Evolutionary conservation across 768 basidiomycete genomes (phyloP).

Genomic region (Multifurca ochricompacta): DNA sequence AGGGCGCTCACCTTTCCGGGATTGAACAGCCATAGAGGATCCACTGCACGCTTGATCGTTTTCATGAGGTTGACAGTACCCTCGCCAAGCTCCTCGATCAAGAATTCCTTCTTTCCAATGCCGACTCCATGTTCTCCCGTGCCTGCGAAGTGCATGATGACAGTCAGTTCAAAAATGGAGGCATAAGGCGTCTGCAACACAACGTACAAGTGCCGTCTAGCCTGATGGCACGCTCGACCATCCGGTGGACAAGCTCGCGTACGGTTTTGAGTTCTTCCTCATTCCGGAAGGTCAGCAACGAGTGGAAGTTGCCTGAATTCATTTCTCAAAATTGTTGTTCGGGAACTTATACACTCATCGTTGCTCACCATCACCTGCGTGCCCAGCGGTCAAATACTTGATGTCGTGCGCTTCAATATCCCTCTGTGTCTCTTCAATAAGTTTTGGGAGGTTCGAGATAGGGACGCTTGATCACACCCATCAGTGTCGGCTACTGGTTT

Average conservation of each 20-base stretch:
- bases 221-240: slow-evolving; percentile 62
- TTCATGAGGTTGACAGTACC: slow-evolving; percentile 82
- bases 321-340: neutral
- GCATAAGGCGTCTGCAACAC: neutral
- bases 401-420: slow-evolving; percentile 38
- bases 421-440: slow-evolving; percentile 36
- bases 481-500: neutral
- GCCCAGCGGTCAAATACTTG: slow-evolving; percentile 37
- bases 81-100: slow-evolving; percentile 73
- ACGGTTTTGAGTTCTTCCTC: slow-evolving; percentile 51
- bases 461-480: slow-evolving; percentile 25
- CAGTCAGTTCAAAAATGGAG: neutral
- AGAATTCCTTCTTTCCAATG: slow-evolving; percentile 77
- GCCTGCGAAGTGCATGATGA: slow-evolving; percentile 39
- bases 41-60: slow-evolving; percentile 70
- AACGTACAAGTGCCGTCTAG: slow-evolving; percentile 70
- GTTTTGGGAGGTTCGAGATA: slow-evolving; percentile 29
- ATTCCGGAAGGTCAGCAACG: slow-evolving; percentile 48
- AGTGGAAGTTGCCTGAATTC: slow-evolving; percentile 39
- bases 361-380: slow-evolving; percentile 34
- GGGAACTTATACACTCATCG: slow-evolving; percentile 21
- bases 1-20: slow-evolving; percentile 54
- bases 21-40: slow-evolving; percentile 78
- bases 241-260: slow-evolving; percentile 55
- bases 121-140: slow-evolving; percentile 88